These are phyloP conservation scores for Pichia membranifaciens DNA, from an alignment of 805 yeast genomes.

Conservation along the genomic window DNA sequence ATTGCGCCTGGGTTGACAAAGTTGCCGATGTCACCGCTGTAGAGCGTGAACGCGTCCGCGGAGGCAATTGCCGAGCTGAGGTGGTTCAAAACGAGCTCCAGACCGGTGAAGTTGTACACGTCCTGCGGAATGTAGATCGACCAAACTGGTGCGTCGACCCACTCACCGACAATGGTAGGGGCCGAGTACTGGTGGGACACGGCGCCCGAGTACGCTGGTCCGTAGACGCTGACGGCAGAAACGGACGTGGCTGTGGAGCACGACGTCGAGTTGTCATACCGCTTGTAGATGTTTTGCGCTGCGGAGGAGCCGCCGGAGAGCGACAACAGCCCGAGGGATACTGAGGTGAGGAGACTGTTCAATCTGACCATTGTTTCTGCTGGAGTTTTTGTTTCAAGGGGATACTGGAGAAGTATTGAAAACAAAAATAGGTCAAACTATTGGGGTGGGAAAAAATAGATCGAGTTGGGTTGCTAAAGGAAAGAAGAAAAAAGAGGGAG, in stretches of 20 bases:
- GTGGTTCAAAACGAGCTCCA: slow-evolving; percentile 5
- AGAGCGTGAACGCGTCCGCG: slow-evolving; percentile 1
- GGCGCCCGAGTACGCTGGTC: slow-evolving; percentile 15
- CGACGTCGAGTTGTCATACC: slow-evolving; percentile 5
- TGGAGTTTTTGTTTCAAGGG: background rate
- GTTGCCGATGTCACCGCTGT: slow-evolving; percentile 13
- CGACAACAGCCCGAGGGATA: slow-evolving; percentile 3
- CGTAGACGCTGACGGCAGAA: slow-evolving; percentile 11
- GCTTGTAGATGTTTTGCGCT: background rate
- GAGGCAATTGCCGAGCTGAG: slow-evolving; percentile 3
- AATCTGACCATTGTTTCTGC: slow-evolving; percentile 9
- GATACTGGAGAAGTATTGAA: slow-evolving; percentile 1
- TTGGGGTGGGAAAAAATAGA: slow-evolving; percentile 7
- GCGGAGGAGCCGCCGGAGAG: slow-evolving; percentile 3
- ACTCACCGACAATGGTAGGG: slow-evolving; percentile 12
- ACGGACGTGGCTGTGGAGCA: slow-evolving; percentile 8
- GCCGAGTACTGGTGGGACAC: slow-evolving; percentile 14
- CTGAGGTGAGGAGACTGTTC: slow-evolving; percentile 1
- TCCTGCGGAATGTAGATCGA: slow-evolving; percentile 16
- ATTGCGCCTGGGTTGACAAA: slow-evolving; percentile 12
- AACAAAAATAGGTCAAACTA: slow-evolving; percentile 1
- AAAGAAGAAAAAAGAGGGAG: background rate
- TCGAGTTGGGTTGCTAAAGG: slow-evolving; percentile 8
- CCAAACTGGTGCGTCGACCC: slow-evolving; percentile 16
- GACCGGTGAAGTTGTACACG: slow-evolving; percentile 6